Conservation (phyloP, 2,329 filamentous ascomycete genomes). For the Cladophialophora immunda region DNA sequence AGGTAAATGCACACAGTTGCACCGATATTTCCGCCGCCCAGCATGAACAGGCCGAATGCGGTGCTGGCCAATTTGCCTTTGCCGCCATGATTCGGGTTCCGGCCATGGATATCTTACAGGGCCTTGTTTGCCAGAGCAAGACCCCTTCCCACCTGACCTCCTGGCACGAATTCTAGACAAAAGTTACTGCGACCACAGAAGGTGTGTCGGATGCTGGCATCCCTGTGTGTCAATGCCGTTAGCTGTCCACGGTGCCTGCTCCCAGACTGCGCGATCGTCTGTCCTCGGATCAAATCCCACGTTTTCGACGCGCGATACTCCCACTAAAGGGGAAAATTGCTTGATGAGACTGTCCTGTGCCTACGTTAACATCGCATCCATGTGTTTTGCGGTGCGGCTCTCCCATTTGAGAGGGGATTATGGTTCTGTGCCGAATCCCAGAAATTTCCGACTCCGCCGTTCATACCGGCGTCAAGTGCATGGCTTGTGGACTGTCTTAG, state of each 20-base stretch:
- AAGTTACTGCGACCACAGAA: slow-evolving; percentile 5
- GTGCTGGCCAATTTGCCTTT: slow-evolving; percentile 28
- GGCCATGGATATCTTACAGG: slow-evolving; percentile 14
- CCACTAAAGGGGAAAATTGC: neutral
- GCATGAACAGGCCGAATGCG: slow-evolving; percentile 9
- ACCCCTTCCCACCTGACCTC: slow-evolving; percentile 11
- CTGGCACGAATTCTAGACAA: neutral
- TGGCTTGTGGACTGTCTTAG: slow-evolving; percentile 4
- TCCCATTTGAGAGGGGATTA: neutral
- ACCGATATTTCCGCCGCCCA: slow-evolving; percentile 21
- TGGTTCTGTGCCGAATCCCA: slow-evolving; percentile 14
- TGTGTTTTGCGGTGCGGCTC: slow-evolving; percentile 13
- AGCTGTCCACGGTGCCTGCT: neutral
- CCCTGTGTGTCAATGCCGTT: neutral
- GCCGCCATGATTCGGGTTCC: slow-evolving; percentile 22
- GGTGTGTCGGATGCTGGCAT: slow-evolving; percentile 15
- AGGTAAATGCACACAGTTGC: slow-evolving; percentile 1
- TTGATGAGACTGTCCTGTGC: neutral
- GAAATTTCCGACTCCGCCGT: slow-evolving; percentile 16
- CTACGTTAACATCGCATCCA: neutral
- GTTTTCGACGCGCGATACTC: neutral
- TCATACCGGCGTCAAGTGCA: slow-evolving; percentile 11
- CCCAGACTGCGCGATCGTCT: neutral
- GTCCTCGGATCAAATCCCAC: neutral
- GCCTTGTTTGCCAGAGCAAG: slow-evolving; percentile 15